These are phyloP conservation scores for Zygosaccharomyces pseudorouxii DNA, from an alignment of 805 yeast genomes.

Conservation along the genomic window DNA sequence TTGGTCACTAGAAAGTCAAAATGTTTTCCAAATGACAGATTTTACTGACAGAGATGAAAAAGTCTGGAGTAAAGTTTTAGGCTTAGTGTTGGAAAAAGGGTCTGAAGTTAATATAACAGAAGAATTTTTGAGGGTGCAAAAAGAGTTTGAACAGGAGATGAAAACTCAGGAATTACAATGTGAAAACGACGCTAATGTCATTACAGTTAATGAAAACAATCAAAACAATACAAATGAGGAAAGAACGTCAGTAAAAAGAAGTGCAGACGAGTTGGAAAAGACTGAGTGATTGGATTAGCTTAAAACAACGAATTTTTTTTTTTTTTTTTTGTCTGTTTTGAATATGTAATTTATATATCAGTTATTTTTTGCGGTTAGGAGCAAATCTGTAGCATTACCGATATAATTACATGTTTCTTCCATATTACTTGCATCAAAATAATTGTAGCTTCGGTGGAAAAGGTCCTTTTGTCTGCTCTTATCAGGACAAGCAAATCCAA, in stretches of 20 bases:
- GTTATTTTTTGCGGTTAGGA: constrained; percentile 1
- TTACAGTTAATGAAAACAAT: constrained; percentile 2
- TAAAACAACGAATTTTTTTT: background rate
- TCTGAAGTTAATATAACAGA: constrained; percentile 39
- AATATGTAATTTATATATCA: background rate
- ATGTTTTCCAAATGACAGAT: constrained; percentile 62
- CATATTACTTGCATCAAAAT: constrained; percentile 12
- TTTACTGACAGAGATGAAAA: constrained; percentile 55
- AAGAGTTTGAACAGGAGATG: constrained; percentile 12
- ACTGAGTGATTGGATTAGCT: background rate
- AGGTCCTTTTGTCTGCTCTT: constrained; percentile 14
- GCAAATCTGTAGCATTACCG: constrained; percentile 29
- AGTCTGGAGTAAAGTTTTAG: constrained; percentile 67
- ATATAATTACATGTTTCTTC: constrained; percentile 42
- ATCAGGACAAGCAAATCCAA: constrained; percentile 72
- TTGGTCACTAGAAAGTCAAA: constrained; percentile 69
- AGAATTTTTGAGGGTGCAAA: constrained; percentile 36
- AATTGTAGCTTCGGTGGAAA: constrained; percentile 32
- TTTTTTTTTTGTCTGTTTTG: background rate
- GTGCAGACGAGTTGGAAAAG: background rate
- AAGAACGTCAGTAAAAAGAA: constrained; percentile 5
- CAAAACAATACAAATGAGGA: background rate
- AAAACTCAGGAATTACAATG: background rate
- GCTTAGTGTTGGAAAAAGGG: constrained; percentile 48
- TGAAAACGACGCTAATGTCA: constrained; percentile 3